Conservation (phyloP, 208 protist species). For the Acanthamoeba lenticulata region DNA sequence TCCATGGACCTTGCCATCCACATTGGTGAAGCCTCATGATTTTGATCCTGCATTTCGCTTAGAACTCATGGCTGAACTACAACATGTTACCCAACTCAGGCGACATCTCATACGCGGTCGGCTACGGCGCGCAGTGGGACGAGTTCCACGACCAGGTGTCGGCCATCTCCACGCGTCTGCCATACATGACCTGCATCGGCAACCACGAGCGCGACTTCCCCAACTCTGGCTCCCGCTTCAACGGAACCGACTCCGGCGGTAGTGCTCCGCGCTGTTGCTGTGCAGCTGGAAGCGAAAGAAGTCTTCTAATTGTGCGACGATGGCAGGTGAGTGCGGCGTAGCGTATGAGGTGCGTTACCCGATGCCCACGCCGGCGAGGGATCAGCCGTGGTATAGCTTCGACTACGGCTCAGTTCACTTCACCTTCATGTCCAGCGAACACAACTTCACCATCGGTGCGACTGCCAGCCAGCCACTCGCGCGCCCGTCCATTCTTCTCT, state of each 20-base stretch:
- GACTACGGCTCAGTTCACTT: slow-evolving; percentile 80
- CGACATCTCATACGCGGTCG: slow-evolving; percentile 80
- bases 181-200: slow-evolving; percentile 72
- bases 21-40: background rate
- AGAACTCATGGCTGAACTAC: slow-evolving; percentile 66
- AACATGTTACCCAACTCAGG: no score
- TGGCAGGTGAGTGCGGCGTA: slow-evolving; percentile 72
- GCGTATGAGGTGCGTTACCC: slow-evolving; percentile 68
- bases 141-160: slow-evolving; percentile 51
- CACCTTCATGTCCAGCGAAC: slow-evolving; percentile 74
- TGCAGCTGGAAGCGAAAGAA: background rate
- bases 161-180: slow-evolving; percentile 66
- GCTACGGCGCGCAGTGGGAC: slow-evolving; percentile 69
- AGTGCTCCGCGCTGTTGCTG: background rate
- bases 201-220: slow-evolving; percentile 81
- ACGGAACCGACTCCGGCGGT: slow-evolving; percentile 66
- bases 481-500: background rate
- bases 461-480: background rate
- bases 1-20: background rate
- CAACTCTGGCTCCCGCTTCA: slow-evolving; percentile 49
- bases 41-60: background rate
- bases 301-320: background rate
- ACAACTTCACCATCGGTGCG: slow-evolving; percentile 68
- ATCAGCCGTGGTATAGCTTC: slow-evolving; percentile 77
- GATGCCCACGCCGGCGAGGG: slow-evolving; percentile 53